Base-by-base conservation (phyloP, 495 filamentous ascomycete species). In the Achaetomiella virescens region DNA sequence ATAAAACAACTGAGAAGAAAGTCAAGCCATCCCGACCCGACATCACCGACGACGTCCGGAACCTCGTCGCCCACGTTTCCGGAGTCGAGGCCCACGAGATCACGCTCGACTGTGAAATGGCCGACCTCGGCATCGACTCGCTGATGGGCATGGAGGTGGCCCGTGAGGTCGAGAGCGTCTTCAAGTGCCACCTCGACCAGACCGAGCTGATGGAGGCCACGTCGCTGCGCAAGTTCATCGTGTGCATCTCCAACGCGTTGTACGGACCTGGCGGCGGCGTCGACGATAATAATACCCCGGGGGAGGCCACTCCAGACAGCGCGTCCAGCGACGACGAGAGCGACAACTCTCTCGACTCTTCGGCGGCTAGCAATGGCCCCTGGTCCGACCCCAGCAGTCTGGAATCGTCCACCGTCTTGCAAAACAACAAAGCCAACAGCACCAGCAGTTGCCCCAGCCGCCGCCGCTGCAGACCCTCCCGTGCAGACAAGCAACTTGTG, bases 61-160 rank as follows among this genome's bases (percentile, higher is more conserved):
- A 36, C 4, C 48, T 75, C 9, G 25, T 77, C 6, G 65, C 59
- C 0, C 63, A 75, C 0, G 40, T 81, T 4, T 76, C 72, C 22
- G 78, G 78, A 1, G 52, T 81, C 0, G 72, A 78, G 18, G 43
- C 63, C 0, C 50, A 63, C 2, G 75, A 79, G 17, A 74, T 83
- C 7, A 50, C 62, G 7, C 55, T 62, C 17, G 65, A 74, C 22
- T 64, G 59, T 0, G 59, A 70, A 4, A 65, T 82, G 21, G 71
- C 70, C 7, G 75, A 82, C 17, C 35, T 80, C 9, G 79, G 81
- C 0, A 78, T 84, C 14, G 81, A 84, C 52, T 84, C 79, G 0
- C 66, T 84, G 0, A 72, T 79, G 64, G 76, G 73, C 0, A 79
- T 80, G 78, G 81, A 84, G 62, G 56, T 83, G 54, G 75, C 71